Evolutionary conservation across 805 yeast species (phyloP).

Genomic region (Cyberlindnera xylosilytica): DNA sequence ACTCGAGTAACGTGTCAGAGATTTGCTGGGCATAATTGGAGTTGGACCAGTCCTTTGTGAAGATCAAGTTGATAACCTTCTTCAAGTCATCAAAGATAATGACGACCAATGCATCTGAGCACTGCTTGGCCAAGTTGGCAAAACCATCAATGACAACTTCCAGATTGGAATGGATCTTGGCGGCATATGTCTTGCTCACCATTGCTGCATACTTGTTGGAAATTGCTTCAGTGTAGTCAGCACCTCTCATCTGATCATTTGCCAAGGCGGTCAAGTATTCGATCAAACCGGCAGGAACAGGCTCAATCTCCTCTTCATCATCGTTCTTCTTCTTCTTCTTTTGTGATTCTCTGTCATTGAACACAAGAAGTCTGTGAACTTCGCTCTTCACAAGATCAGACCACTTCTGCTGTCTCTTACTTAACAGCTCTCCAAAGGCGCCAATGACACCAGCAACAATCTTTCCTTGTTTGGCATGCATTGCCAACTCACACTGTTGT

Average conservation of each 20-base stretch:
- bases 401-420: slow-evolving; percentile 64
- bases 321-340: slow-evolving; percentile 28
- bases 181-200: slow-evolving; percentile 61
- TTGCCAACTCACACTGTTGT: slow-evolving; percentile 88
- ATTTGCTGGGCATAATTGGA: slow-evolving; percentile 59
- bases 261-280: slow-evolving; percentile 83
- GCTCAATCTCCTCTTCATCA: slow-evolving; percentile 37
- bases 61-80: slow-evolving; percentile 57
- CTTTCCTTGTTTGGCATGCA: slow-evolving; percentile 77
- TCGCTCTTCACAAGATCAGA: slow-evolving; percentile 51
- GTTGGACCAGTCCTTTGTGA: slow-evolving; percentile 62
- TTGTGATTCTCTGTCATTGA: slow-evolving; percentile 19
- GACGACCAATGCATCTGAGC: slow-evolving; percentile 51
- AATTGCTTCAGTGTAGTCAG: slow-evolving; percentile 67
- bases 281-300: slow-evolving; percentile 68
- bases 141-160: slow-evolving; percentile 74
- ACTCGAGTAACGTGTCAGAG: slow-evolving; percentile 72
- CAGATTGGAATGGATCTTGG: slow-evolving; percentile 54
- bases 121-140: slow-evolving; percentile 67
- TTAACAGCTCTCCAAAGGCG: slow-evolving; percentile 60
- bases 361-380: slow-evolving; percentile 35
- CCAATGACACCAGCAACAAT: slow-evolving; percentile 76
- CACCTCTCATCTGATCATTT: slow-evolving; percentile 76
- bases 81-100: slow-evolving; percentile 72
- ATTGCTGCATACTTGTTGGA: slow-evolving; percentile 61